Percentiles rank a stretch among this genome's conserved stretches.
Conservation (phyloP, 2,329 filamentous ascomycete genomes). For the Thelonectria discophora region DNA sequence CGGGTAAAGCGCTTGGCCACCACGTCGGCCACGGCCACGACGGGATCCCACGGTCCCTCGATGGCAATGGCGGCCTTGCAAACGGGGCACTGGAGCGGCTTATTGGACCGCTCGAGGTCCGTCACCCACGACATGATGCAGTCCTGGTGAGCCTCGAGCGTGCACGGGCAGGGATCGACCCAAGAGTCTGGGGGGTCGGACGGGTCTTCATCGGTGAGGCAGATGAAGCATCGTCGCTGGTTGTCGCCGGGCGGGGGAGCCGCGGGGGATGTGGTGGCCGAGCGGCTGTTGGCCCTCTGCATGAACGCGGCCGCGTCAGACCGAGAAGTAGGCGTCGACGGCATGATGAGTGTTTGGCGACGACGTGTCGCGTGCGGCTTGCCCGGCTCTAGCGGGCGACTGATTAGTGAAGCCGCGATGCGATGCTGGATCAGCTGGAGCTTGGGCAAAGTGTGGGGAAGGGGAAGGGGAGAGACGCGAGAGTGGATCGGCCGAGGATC, state of each 20-base stretch:
- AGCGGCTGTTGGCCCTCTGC: neutral
- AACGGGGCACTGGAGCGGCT: conserved; percentile 83
- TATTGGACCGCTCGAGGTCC: conserved; percentile 76
- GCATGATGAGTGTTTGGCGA: conserved; percentile 3
- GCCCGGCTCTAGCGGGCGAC: conserved; percentile 5
- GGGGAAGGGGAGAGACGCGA: too few relatives aligned
- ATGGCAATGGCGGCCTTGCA: conserved; percentile 86
- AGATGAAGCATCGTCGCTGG: conserved; percentile 68
- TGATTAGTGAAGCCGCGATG: neutral
- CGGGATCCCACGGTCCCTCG: conserved; percentile 75
- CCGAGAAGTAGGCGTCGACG: neutral
- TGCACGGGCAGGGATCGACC: conserved; percentile 91
- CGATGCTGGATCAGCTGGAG: too few relatives aligned
- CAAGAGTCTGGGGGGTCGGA: conserved; percentile 64
- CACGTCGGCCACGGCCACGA: conserved; percentile 72
- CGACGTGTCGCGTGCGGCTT: conserved; percentile 15
- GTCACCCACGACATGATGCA: conserved; percentile 93
- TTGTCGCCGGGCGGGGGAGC: conserved; percentile 33
- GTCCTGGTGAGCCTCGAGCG: conserved; percentile 87
- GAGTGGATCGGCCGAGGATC: too few relatives aligned
- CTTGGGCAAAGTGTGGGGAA: too few relatives aligned
- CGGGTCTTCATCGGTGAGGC: conserved; percentile 65
- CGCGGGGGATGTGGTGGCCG: conserved; percentile 2
- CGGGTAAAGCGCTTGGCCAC: conserved; percentile 65
- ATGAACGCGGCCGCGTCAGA: too few relatives aligned